These are phyloP conservation scores for Chlamydomonas sp. DNA, from an alignment of 139 green algal species.

Conservation along the genomic window DNA sequence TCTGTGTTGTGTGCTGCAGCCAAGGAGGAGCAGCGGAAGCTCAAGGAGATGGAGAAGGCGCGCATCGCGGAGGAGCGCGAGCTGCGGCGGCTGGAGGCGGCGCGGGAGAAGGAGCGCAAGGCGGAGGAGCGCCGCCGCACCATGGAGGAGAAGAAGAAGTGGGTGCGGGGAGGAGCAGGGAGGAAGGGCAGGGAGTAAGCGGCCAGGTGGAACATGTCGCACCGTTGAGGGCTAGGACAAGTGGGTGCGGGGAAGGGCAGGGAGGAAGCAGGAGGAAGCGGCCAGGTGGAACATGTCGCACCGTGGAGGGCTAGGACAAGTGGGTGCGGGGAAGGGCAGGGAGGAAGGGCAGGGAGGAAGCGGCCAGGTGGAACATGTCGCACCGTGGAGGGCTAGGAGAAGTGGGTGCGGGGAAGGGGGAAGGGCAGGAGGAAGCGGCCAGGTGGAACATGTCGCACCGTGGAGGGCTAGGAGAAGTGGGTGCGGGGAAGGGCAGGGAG, in stretches of 20 bases:
- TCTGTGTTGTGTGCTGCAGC: not conserved
- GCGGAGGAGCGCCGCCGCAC: slow-evolving; percentile 58
- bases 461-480: slow-evolving; percentile 25
- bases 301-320: not conserved
- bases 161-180: slow-evolving; percentile 37
- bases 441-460: no score
- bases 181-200: not conserved
- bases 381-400: not conserved
- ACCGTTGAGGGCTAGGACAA: no score
- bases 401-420: slow-evolving; percentile 38
- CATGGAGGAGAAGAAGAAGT: slow-evolving; percentile 54
- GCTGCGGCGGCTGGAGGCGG: slow-evolving; percentile 48
- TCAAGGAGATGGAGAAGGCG: slow-evolving; percentile 42
- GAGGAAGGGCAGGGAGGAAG: not conserved
- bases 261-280: no score
- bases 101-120: slow-evolving; percentile 54
- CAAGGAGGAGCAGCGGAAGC: slow-evolving; percentile 42
- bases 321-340: slow-evolving; percentile 40
- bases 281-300: no score
- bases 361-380: no score
- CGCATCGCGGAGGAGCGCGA: slow-evolving; percentile 55
- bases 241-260: no score
- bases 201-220: no score
- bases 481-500: slow-evolving; percentile 31
- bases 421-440: not conserved